phyloP scores from a whole-genome alignment of 768 basidiomycete species.

The Boletus edulis region DNA sequence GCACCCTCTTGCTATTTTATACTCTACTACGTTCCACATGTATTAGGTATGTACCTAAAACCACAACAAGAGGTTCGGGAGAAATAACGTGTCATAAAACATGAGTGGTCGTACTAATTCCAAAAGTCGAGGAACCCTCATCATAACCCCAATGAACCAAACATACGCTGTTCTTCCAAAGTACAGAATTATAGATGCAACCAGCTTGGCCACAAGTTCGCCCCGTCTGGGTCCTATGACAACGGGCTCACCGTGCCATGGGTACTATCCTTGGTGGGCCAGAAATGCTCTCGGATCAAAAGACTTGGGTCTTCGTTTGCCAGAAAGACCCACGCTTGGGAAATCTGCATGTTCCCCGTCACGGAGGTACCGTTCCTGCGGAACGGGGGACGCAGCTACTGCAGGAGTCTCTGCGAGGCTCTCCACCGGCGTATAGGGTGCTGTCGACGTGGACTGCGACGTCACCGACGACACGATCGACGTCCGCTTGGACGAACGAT shows the following conservation, averaged over 20 bases:
- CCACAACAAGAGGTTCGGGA: too few relatives aligned
- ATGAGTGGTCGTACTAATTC: neutral
- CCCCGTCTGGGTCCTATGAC: too few relatives aligned
- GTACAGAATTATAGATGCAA: neutral
- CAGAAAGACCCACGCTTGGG: slow-evolving; percentile 39
- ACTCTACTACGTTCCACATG: too few relatives aligned
- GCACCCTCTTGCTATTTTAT: too few relatives aligned
- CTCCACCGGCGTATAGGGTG: slow-evolving; percentile 36
- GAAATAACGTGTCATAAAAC: neutral
- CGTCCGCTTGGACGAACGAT: slow-evolving; percentile 26
- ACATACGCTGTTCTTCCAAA: neutral
- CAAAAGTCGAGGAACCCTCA: neutral
- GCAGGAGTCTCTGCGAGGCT: slow-evolving; percentile 30
- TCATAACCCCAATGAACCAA: neutral
- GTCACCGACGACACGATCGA: slow-evolving; percentile 40
- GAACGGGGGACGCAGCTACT: slow-evolving; percentile 23
- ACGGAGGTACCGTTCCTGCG: slow-evolving; percentile 32
- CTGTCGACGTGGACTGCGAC: slow-evolving; percentile 48
- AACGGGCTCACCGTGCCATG: neutral
- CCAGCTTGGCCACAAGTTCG: too few relatives aligned
- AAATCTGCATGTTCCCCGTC: slow-evolving; percentile 28
- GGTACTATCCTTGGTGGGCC: slow-evolving; percentile 20
- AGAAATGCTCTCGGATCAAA: slow-evolving; percentile 43
- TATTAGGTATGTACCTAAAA: too few relatives aligned
- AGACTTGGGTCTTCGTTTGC: slow-evolving; percentile 30